Conservation (phyloP, 108 stramenopile species). For the Nannochloropsis gaditana region DNA sequence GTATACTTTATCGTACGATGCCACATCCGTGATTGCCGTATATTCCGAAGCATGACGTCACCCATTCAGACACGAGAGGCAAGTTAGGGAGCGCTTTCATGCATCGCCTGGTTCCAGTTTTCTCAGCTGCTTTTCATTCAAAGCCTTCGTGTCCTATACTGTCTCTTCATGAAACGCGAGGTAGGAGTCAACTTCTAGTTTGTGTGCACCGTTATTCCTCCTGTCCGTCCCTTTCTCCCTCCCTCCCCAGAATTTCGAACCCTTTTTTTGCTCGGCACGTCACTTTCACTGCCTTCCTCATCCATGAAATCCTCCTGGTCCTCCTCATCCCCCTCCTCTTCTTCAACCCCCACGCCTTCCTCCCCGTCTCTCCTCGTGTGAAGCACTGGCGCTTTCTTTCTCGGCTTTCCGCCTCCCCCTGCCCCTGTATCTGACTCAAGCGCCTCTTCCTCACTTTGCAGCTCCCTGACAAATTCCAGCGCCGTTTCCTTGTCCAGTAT, state of each 20-base stretch:
- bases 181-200: background rate
- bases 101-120: background rate
- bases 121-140: background rate
- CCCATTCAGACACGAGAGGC: too few species aligned
- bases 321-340: slow-evolving; percentile 25
- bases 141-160: background rate
- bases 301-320: slow-evolving; percentile 22
- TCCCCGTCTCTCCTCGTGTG: background rate
- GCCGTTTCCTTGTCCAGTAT: background rate
- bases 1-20: too few species aligned
- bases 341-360: background rate
- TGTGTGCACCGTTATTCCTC: background rate
- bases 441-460: background rate
- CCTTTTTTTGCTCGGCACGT: background rate
- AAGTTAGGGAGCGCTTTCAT: too few species aligned
- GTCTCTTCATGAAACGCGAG: background rate
- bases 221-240: background rate
- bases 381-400: background rate
- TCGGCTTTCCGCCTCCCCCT: background rate
- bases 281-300: background rate
- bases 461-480: background rate
- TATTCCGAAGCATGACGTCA: too few species aligned
- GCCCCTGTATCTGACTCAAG: background rate
- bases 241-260: background rate
- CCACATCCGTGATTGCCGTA: too few species aligned